phyloP scores from a whole-genome alignment of 2,329 filamentous ascomycete genomes.

The Elsinoe arachidis region DNA sequence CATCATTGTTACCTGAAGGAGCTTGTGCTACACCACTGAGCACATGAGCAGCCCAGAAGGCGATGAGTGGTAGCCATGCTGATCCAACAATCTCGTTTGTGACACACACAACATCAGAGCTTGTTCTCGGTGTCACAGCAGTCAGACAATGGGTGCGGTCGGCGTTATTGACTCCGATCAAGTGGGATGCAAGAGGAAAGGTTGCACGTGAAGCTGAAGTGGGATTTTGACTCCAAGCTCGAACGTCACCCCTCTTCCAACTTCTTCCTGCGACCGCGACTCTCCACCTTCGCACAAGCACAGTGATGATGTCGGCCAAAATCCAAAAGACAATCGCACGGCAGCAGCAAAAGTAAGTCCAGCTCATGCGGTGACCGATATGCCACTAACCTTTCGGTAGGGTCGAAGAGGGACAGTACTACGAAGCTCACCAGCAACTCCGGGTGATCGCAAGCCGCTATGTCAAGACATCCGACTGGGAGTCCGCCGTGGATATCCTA shows the following conservation, averaged over 20 bases:
- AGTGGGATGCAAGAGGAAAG: neutral
- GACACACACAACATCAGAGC: neutral
- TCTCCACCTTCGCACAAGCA: slow-evolving; percentile 53
- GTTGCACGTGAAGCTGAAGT: neutral
- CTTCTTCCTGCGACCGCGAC: neutral
- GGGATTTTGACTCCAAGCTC: neutral
- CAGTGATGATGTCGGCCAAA: slow-evolving; percentile 47
- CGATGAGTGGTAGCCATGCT: neutral
- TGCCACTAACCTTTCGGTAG: slow-evolving; percentile 28
- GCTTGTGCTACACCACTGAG: neutral
- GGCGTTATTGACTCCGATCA: neutral
- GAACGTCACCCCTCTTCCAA: slow-evolving; percentile 9
- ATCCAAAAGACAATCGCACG: slow-evolving; percentile 65
- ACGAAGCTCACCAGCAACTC: slow-evolving; percentile 97
- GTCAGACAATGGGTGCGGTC: neutral
- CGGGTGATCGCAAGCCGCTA: slow-evolving; percentile 91
- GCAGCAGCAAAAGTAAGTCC: slow-evolving; percentile 75
- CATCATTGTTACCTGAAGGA: neutral
- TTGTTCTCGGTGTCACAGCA: neutral
- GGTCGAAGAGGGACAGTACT: slow-evolving; percentile 85
- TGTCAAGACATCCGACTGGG: slow-evolving; percentile 77
- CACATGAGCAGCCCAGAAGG: neutral
- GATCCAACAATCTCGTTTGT: neutral
- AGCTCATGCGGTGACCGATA: neutral
- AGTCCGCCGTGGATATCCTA: slow-evolving; percentile 78